A percentile compares a stretch with the other conserved stretches of the same genome.
These are phyloP conservation scores for Mucor indicus DNA, from an alignment of 371 early-diverging fungal species.

Conservation along the genomic window DNA sequence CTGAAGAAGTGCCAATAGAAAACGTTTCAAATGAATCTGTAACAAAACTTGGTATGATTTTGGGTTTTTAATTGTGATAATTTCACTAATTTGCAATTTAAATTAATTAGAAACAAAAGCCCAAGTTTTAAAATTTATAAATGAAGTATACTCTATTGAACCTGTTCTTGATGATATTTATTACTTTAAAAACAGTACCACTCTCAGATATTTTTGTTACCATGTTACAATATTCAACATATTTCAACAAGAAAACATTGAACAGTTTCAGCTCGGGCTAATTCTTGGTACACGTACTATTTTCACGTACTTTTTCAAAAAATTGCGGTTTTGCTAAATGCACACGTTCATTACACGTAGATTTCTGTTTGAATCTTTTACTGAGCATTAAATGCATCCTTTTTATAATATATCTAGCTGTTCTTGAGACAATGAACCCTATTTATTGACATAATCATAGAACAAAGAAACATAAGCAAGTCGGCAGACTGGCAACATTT, in stretches of 20 bases:
- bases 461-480: too few relatives aligned
- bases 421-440: too few relatives aligned
- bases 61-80: slow-evolving; percentile 8
- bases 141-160: slow-evolving; percentile 11
- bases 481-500: too few relatives aligned
- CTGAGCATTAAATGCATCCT: too few relatives aligned
- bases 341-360: too few relatives aligned
- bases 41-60: slow-evolving; percentile 10
- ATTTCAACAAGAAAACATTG: slow-evolving; percentile 14
- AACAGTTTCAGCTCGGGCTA: slow-evolving; percentile 15
- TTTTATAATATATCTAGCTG: too few relatives aligned
- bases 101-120: slow-evolving; percentile 16
- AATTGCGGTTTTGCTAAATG: too few relatives aligned
- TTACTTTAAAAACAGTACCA: slow-evolving; percentile 5
- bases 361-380: too few relatives aligned
- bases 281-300: too few relatives aligned
- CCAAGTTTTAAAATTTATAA: slow-evolving; percentile 12
- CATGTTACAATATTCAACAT: slow-evolving; percentile 11
- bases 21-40: slow-evolving; percentile 3
- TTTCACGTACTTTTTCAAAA: too few relatives aligned
- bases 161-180: slow-evolving; percentile 13
- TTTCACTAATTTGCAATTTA: slow-evolving; percentile 14
- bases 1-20: slow-evolving; percentile 4
- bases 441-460: too few relatives aligned
- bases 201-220: slow-evolving; percentile 10